These are phyloP conservation scores for Monilinia laxa DNA, from an alignment of 2,329 filamentous ascomycete genomes.

Conservation along the genomic window DNA sequence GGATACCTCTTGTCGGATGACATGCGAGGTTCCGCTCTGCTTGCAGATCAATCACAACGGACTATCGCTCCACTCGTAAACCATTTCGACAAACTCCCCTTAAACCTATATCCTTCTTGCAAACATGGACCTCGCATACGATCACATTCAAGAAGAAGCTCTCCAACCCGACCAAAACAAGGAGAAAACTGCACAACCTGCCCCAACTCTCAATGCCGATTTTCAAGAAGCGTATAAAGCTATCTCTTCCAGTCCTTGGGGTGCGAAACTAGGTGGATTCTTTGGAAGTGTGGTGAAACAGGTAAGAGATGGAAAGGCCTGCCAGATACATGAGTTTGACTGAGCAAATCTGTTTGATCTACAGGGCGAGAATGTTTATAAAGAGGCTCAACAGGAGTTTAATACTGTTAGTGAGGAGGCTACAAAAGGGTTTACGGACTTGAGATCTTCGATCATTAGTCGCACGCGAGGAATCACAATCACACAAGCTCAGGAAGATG, in stretches of 20 bases:
- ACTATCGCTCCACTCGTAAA: conserved; percentile 4
- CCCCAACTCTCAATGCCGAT: conserved; percentile 73
- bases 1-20: not conserved
- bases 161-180: conserved; percentile 55
- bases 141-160: conserved; percentile 87
- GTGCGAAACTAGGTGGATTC: conserved; percentile 81
- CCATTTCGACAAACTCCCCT: not conserved
- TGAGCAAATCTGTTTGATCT: conserved; percentile 11
- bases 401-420: conserved; percentile 77
- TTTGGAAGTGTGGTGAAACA: conserved; percentile 92
- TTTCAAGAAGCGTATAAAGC: conserved; percentile 95
- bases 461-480: conserved; percentile 71
- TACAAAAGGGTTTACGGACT: conserved; percentile 71
- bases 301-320: conserved; percentile 48
- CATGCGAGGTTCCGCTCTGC: conserved; percentile 9
- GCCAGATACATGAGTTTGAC: not conserved
- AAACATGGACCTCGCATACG: conserved; percentile 92
- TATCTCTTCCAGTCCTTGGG: conserved; percentile 89
- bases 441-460: conserved; percentile 66
- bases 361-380: conserved; percentile 78
- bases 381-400: conserved; percentile 83
- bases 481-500: conserved; percentile 39
- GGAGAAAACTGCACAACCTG: conserved; percentile 46
- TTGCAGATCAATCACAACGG: conserved; percentile 13
- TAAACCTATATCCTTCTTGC: not conserved